These are phyloP conservation scores for Nematocida ausubeli DNA, from an alignment of 371 early-diverging fungal species.

Conservation along the genomic window DNA sequence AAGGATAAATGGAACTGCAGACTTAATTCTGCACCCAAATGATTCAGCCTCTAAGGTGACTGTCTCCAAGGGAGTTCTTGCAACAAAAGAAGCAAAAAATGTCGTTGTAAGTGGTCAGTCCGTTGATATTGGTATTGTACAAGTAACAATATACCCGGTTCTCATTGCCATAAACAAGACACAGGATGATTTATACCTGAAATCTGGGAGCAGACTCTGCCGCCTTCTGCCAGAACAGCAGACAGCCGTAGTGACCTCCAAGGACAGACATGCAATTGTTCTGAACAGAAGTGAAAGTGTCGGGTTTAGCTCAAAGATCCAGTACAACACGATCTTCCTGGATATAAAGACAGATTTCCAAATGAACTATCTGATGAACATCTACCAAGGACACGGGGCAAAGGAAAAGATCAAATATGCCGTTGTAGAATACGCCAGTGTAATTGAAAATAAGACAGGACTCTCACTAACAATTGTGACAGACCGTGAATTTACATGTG, in stretches of 20 bases:
- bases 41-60: conserved; percentile 19
- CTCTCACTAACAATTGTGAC: conserved; percentile 40
- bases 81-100: conserved; percentile 16
- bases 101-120: conserved; percentile 16
- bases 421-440: conserved; percentile 36
- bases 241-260: conserved; percentile 2
- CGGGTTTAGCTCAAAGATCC: conserved; percentile 43
- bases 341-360: conserved; percentile 10
- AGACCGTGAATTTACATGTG: conserved; percentile 49
- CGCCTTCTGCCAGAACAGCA: neutral
- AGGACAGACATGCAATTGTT: conserved; percentile 32
- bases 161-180: conserved; percentile 49
- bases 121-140: conserved; percentile 31
- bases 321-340: conserved; percentile 48
- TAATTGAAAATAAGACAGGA: conserved; percentile 39
- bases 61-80: conserved; percentile 14
- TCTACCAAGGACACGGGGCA: conserved; percentile 32
- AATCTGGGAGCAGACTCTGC: conserved; percentile 2
- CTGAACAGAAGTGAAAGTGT: conserved; percentile 15
- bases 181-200: conserved; percentile 9
- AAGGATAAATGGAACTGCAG: conserved; percentile 3
- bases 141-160: conserved; percentile 27
- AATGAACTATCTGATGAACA: conserved; percentile 49
- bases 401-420: conserved; percentile 52
- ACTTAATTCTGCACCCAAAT: neutral